phyloP scores from a whole-genome alignment of 2,329 filamentous ascomycete species.

The Knufia petricola region DNA sequence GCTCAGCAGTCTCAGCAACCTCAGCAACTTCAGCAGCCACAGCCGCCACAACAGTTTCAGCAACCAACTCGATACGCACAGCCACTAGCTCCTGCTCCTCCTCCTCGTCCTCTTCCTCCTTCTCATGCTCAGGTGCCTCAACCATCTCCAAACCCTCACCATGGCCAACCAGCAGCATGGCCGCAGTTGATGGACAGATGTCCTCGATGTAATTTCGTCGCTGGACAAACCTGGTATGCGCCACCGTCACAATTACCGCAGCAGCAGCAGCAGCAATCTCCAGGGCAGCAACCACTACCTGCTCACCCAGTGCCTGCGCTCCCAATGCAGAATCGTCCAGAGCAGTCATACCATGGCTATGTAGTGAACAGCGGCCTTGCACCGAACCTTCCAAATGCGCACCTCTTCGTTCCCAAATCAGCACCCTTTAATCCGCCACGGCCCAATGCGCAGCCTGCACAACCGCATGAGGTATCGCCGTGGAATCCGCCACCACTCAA shows the following conservation, averaged over 20 bases:
- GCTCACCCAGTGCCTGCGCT: not conserved
- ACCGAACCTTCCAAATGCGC: not conserved
- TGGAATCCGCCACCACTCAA: not conserved
- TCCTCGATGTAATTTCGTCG: slow-evolving; percentile 1
- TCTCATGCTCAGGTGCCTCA: too few relatives aligned
- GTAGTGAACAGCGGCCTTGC: not conserved
- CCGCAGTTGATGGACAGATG: slow-evolving; percentile 1
- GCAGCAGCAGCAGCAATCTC: not conserved
- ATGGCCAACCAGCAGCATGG: not conserved
- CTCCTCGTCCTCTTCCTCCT: too few relatives aligned
- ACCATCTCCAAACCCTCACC: too few relatives aligned
- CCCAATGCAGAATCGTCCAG: not conserved
- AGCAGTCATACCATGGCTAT: not conserved
- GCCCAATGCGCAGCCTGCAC: not conserved
- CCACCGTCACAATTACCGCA: not conserved
- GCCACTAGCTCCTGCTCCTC: too few relatives aligned
- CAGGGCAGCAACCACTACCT: not conserved
- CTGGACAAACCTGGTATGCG: not conserved
- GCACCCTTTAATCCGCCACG: not conserved
- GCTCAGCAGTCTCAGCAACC: not conserved
- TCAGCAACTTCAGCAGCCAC: not conserved
- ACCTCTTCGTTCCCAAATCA: not conserved
- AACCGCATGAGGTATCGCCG: not conserved
- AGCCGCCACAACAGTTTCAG: not conserved
- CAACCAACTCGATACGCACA: too few relatives aligned